Conservation (phyloP, 768 basidiomycete species). For the Rhodotorula sphaerocarpa region DNA sequence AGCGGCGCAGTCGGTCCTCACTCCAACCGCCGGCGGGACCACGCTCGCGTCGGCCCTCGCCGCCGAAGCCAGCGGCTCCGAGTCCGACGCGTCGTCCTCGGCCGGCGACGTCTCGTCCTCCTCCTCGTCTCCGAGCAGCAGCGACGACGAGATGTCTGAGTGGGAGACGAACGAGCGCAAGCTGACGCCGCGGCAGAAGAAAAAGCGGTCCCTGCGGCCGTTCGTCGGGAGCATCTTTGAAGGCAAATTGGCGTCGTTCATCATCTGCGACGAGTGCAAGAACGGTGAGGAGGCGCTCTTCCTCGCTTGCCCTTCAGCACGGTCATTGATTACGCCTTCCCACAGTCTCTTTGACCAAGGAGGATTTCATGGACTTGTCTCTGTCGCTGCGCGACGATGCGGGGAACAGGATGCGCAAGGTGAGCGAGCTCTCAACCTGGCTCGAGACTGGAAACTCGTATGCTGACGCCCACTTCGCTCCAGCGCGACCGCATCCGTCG, state of each 20-base stretch:
- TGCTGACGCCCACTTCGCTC: not conserved
- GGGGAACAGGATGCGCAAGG: conserved; percentile 60
- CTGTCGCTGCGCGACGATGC: conserved; percentile 79
- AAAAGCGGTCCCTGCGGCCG: conserved; percentile 43
- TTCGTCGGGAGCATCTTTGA: conserved; percentile 87
- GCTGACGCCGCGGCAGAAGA: conserved; percentile 7
- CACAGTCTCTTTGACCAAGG: conserved; percentile 67
- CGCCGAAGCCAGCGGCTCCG: not conserved
- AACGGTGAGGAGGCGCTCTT: conserved; percentile 53
- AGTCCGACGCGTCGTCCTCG: not conserved
- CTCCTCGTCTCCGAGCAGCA: not conserved
- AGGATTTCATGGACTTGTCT: conserved; percentile 90
- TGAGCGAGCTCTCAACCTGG: conserved; percentile 6
- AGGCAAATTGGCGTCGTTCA: conserved; percentile 76
- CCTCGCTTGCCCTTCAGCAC: not conserved
- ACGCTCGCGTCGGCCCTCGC: not conserved
- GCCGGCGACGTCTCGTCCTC: not conserved
- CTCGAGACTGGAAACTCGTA: not conserved
- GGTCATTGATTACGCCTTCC: not conserved
- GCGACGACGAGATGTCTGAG: conserved; percentile 23
- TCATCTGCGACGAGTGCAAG: conserved; percentile 91
- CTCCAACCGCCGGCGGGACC: not conserved
- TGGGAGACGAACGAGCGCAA: not conserved
- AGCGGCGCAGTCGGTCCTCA: not conserved
- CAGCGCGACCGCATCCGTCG: conserved; percentile 34